Percentiles rank a stretch among this genome's conserved stretches.
phyloP scores from a whole-genome alignment of 2,329 filamentous ascomycete genomes.

The Colletotrichum somersetense region DNA sequence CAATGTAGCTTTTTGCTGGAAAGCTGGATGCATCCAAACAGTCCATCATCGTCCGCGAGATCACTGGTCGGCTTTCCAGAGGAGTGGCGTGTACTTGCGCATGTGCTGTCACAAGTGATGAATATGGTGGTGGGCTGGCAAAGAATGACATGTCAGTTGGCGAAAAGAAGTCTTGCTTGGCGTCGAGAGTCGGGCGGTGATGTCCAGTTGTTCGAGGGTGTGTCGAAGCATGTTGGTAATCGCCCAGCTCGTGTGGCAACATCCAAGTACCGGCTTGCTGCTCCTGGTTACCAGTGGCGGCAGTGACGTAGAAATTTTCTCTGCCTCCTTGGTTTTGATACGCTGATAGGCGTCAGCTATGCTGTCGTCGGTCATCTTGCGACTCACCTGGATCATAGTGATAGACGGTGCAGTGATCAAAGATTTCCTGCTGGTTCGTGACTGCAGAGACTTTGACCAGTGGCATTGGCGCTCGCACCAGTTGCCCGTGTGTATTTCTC shows the following conservation, averaged over 20 bases:
- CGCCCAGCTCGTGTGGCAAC: neutral
- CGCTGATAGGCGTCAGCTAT: constrained; percentile 18
- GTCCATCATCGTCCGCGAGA: constrained; percentile 1
- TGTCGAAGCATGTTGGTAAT: constrained; percentile 10
- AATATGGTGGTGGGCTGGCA: constrained; percentile 27
- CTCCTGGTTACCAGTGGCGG: constrained; percentile 3
- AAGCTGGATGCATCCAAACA: constrained; percentile 13
- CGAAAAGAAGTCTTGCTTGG: constrained; percentile 4
- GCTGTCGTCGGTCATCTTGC: neutral
- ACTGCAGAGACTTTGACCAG: constrained; percentile 35
- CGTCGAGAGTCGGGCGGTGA: neutral
- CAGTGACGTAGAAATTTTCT: neutral
- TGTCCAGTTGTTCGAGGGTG: constrained; percentile 6
- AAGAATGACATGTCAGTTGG: constrained; percentile 4
- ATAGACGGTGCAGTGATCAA: constrained; percentile 38
- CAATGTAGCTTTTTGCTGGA: neutral
- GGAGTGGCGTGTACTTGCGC: neutral
- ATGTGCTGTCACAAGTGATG: constrained; percentile 1
- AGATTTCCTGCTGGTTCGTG: constrained; percentile 35
- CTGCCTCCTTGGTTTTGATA: constrained; percentile 31
- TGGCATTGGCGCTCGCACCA: constrained; percentile 32
- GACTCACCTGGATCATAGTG: constrained; percentile 31
- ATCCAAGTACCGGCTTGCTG: constrained; percentile 5
- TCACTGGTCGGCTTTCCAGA: constrained; percentile 1
- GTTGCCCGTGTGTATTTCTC: constrained; percentile 27